A percentile compares a stretch with the other conserved stretches of the same genome.
These are phyloP conservation scores for Tetrahymena thermophila DNA, from an alignment of 73 alveolate genomes.

Conservation along the genomic window DNA sequence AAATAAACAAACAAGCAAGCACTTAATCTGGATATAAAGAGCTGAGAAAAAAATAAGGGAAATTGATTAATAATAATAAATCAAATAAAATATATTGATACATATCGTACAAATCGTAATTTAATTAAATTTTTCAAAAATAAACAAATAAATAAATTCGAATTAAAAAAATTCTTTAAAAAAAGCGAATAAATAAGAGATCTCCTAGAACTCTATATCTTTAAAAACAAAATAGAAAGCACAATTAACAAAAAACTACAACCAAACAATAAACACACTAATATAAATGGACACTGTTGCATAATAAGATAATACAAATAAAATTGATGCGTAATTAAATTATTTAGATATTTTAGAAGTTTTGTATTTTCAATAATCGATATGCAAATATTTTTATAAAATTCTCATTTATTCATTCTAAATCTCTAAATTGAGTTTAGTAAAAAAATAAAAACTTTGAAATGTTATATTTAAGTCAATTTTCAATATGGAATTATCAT, in stretches of 20 bases:
- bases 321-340: neutral
- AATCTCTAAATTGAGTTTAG: no score
- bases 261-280: neutral
- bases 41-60: neutral
- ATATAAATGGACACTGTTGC: neutral
- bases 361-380: neutral
- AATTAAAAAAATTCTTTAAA: neutral
- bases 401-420: no score
- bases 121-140: neutral
- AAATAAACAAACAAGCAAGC: no score
- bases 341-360: neutral
- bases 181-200: neutral
- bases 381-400: neutral
- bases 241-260: neutral
- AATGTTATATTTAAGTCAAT: neutral
- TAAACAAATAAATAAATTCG: neutral
- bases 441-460: no score
- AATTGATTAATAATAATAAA: neutral
- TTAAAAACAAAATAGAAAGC: neutral
- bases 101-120: neutral
- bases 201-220: neutral
- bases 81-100: neutral
- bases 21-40: neutral
- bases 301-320: neutral
- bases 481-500: neutral